Percentiles rank a stretch among this genome's conserved stretches.
phyloP scores from a whole-genome alignment of 225 moss, liverwort and hornwort species.

The Climacium dendroides region DNA sequence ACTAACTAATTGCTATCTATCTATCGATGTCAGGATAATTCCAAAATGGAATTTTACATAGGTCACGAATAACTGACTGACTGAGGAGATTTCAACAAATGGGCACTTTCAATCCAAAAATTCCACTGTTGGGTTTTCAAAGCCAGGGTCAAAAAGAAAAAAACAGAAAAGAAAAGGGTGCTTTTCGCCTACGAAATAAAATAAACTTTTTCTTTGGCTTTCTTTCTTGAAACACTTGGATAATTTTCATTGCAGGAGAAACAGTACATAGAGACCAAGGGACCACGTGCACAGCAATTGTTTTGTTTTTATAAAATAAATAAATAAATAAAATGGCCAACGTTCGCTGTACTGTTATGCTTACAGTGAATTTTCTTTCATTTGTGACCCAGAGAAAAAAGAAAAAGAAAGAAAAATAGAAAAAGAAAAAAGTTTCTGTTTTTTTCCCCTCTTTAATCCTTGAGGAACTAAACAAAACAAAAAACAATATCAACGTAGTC shows the following conservation, averaged over 20 bases:
- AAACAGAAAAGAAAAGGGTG: accelerated
- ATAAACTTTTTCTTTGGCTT: too few relatives aligned
- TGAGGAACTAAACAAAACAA: background rate
- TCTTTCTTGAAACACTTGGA: too few relatives aligned
- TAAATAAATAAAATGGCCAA: too few relatives aligned
- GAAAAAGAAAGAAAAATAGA: accelerated
- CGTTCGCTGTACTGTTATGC: background rate
- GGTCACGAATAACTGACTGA: background rate
- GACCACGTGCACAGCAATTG: too few relatives aligned
- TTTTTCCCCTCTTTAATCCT: too few relatives aligned
- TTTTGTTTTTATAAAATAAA: too few relatives aligned
- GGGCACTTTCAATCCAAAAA: background rate
- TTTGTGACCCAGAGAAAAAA: too few relatives aligned
- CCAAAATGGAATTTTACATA: background rate
- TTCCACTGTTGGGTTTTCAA: background rate
- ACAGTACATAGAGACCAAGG: too few relatives aligned
- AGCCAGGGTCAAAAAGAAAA: background rate
- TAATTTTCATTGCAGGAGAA: too few relatives aligned
- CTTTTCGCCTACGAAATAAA: background rate
- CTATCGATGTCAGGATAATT: too few relatives aligned
- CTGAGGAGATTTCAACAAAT: background rate
- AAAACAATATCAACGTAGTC: background rate
- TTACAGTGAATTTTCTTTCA: background rate
- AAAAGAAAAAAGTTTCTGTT: too few relatives aligned
- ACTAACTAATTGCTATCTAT: too few relatives aligned